A percentile compares a stretch with the other conserved stretches of the same genome.
phyloP scores from a whole-genome alignment of 2,329 filamentous ascomycete genomes.

The Fusarium brachygibbosum region DNA sequence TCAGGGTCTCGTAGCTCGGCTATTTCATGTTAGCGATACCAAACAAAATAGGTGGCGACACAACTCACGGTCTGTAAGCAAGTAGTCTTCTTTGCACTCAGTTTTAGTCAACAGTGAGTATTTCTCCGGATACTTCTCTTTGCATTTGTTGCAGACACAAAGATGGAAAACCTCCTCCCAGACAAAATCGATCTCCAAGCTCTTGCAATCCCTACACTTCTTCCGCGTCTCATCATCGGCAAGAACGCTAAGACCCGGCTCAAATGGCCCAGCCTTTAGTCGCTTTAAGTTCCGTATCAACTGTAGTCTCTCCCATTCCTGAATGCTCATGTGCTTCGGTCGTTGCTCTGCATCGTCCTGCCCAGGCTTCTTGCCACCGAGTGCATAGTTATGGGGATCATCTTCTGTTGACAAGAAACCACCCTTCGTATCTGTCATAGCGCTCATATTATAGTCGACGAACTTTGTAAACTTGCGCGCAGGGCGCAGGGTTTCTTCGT shows the following conservation, averaged over 20 bases:
- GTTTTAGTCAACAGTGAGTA: constrained; percentile 98
- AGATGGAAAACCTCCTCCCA: constrained; percentile 89
- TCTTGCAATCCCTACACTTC: constrained; percentile 85
- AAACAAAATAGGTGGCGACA: neutral
- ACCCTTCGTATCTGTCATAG: constrained; percentile 98
- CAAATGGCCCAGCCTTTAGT: constrained; percentile 84
- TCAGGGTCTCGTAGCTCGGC: constrained; percentile 92
- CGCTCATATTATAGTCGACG: constrained; percentile 97
- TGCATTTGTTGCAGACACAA: constrained; percentile 84
- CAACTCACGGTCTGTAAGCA: constrained; percentile 86
- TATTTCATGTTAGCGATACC: constrained; percentile 51
- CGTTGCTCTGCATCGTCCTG: constrained; percentile 66
- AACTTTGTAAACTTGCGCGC: constrained; percentile 92
- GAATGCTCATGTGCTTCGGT: constrained; percentile 88
- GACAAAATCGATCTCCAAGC: constrained; percentile 91
- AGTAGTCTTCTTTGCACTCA: constrained; percentile 94
- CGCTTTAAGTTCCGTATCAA: constrained; percentile 78
- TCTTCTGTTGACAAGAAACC: constrained; percentile 93
- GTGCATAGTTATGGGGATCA: constrained; percentile 88
- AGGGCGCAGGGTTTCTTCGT: constrained; percentile 72
- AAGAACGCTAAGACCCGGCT: constrained; percentile 86
- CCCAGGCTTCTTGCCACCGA: constrained; percentile 61
- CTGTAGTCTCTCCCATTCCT: constrained; percentile 91
- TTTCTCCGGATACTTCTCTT: constrained; percentile 90
- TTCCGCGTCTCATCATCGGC: constrained; percentile 74